phyloP scores from a whole-genome alignment of 108 stramenopile genomes.

The Fragilariopsis cylindrus region DNA sequence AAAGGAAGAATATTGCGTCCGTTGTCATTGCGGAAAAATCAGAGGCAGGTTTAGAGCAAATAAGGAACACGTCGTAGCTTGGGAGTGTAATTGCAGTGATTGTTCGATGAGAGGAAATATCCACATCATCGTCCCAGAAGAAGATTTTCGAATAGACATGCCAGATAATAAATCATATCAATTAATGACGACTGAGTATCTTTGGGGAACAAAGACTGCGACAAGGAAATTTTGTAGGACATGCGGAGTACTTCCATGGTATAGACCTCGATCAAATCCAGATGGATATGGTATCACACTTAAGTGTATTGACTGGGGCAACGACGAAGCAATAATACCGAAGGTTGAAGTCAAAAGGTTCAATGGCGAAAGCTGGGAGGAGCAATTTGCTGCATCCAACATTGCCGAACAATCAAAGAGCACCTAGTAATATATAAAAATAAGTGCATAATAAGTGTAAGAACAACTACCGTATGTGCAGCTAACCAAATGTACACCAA shows the following conservation, averaged over 20 bases:
- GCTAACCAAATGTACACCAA: too few relatives aligned
- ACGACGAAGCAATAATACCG: conserved; percentile 10
- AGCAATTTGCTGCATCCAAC: conserved; percentile 20
- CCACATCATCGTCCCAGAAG: conserved; percentile 45
- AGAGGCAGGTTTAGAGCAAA: conserved; percentile 30
- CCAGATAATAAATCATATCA: conserved; percentile 28
- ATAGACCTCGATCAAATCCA: conserved; percentile 59
- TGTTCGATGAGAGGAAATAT: conserved; percentile 52
- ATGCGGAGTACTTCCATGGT: conserved; percentile 62
- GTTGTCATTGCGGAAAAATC: conserved; percentile 56
- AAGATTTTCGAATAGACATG: conserved; percentile 29
- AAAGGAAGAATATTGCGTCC: conserved; percentile 22
- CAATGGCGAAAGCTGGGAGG: conserved; percentile 60
- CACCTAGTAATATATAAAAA: not conserved
- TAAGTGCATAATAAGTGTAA: not conserved
- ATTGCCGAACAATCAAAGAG: conserved; percentile 22
- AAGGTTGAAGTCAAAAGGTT: conserved; percentile 41
- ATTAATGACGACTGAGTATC: conserved; percentile 41
- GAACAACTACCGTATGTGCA: too few relatives aligned
- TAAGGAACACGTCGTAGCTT: conserved; percentile 29
- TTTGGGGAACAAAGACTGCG: conserved; percentile 53
- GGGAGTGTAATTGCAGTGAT: conserved; percentile 63
- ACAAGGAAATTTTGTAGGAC: conserved; percentile 45
- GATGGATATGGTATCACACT: conserved; percentile 57
- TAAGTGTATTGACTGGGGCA: conserved; percentile 32